Evolutionary conservation across 2,329 filamentous ascomycete genomes (phyloP).

Genomic region (Trichophyton benhamiae): DNA sequence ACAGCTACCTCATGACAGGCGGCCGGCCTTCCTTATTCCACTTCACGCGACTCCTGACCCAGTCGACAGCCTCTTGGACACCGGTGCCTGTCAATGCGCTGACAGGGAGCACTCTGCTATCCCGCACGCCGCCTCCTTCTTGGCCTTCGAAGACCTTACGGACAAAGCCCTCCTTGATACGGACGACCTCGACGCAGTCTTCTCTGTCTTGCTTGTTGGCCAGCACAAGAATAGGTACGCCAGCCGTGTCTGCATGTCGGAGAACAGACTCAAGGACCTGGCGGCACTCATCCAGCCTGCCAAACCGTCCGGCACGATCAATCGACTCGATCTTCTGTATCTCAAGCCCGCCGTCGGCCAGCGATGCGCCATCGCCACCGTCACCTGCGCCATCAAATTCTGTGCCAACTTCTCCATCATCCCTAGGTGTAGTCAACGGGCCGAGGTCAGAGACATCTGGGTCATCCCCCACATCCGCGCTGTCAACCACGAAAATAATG

Average conservation of each 20-base stretch:
- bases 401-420: constrained; percentile 1
- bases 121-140: constrained; percentile 71
- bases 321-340: constrained; percentile 20
- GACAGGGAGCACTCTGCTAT: constrained; percentile 81
- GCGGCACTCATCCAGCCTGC: constrained; percentile 72
- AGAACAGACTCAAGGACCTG: constrained; percentile 83
- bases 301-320: constrained; percentile 27
- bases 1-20: constrained; percentile 67
- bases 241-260: constrained; percentile 73
- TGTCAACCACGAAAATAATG: constrained; percentile 96
- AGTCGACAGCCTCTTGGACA: constrained; percentile 91
- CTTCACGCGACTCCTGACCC: constrained; percentile 79
- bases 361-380: neutral
- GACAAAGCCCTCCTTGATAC: constrained; percentile 93
- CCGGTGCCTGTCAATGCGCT: constrained; percentile 74
- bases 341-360: constrained; percentile 17
- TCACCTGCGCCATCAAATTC: constrained; percentile 2
- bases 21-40: constrained; percentile 94
- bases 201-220: constrained; percentile 98
- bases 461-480: constrained; percentile 73
- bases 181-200: constrained; percentile 92
- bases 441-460: constrained; percentile 49
- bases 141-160: constrained; percentile 93
- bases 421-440: neutral
- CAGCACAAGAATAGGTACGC: constrained; percentile 80